A percentile compares a stretch with the other conserved stretches of the same genome.
Evolutionary conservation across 495 filamentous ascomycete species (phyloP).

Genomic region (Cryomyces minteri): DNA sequence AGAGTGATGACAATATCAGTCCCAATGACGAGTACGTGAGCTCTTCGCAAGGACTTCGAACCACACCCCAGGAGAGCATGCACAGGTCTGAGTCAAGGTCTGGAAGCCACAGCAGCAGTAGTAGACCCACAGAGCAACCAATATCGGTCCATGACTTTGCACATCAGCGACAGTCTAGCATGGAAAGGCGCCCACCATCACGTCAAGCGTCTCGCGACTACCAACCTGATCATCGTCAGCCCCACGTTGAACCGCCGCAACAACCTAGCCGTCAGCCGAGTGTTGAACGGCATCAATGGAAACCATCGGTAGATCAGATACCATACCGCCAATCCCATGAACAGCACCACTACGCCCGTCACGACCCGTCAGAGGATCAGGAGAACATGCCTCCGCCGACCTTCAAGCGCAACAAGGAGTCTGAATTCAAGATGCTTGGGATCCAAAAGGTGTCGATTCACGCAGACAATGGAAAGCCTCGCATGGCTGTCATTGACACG

Average conservation of each 20-base stretch:
- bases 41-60: neutral
- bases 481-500: conserved; percentile 4
- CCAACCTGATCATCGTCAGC: neutral
- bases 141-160: conserved; percentile 13
- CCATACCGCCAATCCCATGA: neutral
- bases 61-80: conserved; percentile 3
- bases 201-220: conserved; percentile 5
- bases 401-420: conserved; percentile 51
- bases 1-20: conserved; percentile 12
- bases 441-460: conserved; percentile 35
- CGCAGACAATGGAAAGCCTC: conserved; percentile 8
- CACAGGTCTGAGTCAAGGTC: conserved; percentile 1
- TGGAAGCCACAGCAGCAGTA: conserved; percentile 4
- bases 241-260: neutral
- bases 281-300: neutral
- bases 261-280: neutral
- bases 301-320: neutral
- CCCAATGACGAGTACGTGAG: conserved; percentile 5
- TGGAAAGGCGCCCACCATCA: conserved; percentile 3
- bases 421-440: conserved; percentile 34
- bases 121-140: conserved; percentile 5
- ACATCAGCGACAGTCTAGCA: conserved; percentile 1
- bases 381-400: conserved; percentile 68
- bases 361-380: conserved; percentile 32
- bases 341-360: conserved; percentile 2